Evolutionary conservation across 164 flowering plant species (phyloP), one percentile per base, ranked within the genome.

Genomic region (Umbilicus rupestris): DNA sequence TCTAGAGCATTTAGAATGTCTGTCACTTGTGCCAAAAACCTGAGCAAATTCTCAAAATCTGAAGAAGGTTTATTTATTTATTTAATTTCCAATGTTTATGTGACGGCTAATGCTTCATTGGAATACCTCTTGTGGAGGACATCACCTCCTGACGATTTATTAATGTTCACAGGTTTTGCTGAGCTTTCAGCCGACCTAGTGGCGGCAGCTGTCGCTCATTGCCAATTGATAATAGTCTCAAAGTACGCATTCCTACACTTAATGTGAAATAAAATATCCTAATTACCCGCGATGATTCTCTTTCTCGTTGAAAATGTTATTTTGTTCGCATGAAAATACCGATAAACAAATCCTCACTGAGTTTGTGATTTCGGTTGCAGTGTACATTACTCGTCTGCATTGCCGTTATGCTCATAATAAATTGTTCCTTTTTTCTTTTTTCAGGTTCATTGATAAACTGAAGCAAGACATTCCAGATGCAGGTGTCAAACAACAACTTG

Each of bases 151-250:
- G 4, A n/a, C 19, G 9, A 11, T 37, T 41, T 22, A 15, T 39
- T 0, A 16, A 22, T 37, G 28, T 39, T 64, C 26, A 39, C 87
- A 95, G 99, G 97, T 30, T 87, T 95, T 81, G 67, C 77, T 0
- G 97, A 95, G 75, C 87, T 92, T 50, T 79, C 89, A 42, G 73
- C 90, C 72, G 89, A 88, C 73, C 72, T 95, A 30, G 85, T 69
- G 69, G 94, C 86, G 78, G 96, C 89, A 29, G 87, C 97, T 3
- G 73, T 82, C 65, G 99, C 99, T 74, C 99, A 95, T 74, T 90
- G 97, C 70, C 97, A 95, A 71, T 69, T 95, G 63, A 92, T 95
- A 71, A 85, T 95, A 69, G 96, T 95, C 70, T 87, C 97, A 75
- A 95, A 92, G 99, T 92, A 83, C 81, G 88, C 17, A 29, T 65